These are phyloP conservation scores for Yarrowia divulgata DNA, from an alignment of 805 yeast genomes.

Conservation along the genomic window DNA sequence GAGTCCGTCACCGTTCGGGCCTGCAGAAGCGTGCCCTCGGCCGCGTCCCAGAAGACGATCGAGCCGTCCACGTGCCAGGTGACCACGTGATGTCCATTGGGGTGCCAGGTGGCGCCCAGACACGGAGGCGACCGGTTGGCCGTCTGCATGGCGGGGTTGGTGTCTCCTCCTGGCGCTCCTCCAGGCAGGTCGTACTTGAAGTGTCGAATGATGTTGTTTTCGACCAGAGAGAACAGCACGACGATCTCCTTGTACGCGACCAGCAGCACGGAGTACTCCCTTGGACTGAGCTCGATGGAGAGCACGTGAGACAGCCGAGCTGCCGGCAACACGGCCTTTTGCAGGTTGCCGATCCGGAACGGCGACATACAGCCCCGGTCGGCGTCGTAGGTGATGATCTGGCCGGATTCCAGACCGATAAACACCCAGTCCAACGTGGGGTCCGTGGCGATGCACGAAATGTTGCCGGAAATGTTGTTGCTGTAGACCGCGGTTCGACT, in stretches of 20 bases:
- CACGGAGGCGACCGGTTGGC: constrained; percentile 53
- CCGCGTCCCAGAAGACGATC: constrained; percentile 91
- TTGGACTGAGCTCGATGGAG: constrained; percentile 80
- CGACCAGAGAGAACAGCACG: constrained; percentile 69
- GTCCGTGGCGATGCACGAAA: constrained; percentile 77
- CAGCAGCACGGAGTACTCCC: constrained; percentile 81
- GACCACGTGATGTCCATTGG: constrained; percentile 85
- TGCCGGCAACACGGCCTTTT: constrained; percentile 65
- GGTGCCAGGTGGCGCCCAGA: constrained; percentile 78
- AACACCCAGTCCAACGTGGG: constrained; percentile 89
- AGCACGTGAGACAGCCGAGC: constrained; percentile 69
- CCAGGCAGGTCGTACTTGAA: constrained; percentile 70
- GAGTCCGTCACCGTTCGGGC: constrained; percentile 77
- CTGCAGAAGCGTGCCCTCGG: constrained; percentile 72
- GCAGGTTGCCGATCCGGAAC: constrained; percentile 72
- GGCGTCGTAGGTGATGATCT: constrained; percentile 74
- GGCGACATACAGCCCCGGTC: constrained; percentile 76
- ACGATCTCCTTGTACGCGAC: constrained; percentile 76
- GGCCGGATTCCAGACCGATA: constrained; percentile 81
- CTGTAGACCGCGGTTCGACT: constrained; percentile 66
- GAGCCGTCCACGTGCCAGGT: constrained; percentile 85
- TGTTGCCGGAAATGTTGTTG: constrained; percentile 66
- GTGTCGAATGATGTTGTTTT: constrained; percentile 61
- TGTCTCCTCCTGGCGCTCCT: constrained; percentile 76
- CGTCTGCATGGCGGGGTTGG: constrained; percentile 44